phyloP scores from a whole-genome alignment of 257 asterid species.

The Paraleonurus japonicus region DNA sequence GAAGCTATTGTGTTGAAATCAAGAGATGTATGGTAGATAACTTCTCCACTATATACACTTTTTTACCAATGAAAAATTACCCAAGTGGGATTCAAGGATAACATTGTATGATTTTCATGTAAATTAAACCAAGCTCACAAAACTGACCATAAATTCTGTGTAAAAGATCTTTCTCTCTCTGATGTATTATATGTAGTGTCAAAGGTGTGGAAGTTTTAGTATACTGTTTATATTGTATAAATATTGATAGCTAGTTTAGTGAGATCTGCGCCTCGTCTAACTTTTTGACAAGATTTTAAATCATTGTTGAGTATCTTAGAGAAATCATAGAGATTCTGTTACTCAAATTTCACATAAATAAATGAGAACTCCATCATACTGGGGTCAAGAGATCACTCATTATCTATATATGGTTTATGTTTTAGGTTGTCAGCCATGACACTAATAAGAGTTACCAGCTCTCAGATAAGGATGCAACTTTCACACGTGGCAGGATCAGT shows the following conservation, averaged over 20 bases:
- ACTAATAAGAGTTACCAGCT: constrained; percentile 40
- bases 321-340: constrained; percentile 19
- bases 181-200: neutral
- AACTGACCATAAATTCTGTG: constrained; percentile 12
- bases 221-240: neutral
- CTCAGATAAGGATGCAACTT: constrained; percentile 40
- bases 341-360: neutral
- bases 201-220: neutral
- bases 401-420: constrained; percentile 25
- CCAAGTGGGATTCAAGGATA: constrained; percentile 1
- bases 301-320: constrained; percentile 11
- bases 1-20: constrained; percentile 5
- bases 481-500: constrained; percentile 36
- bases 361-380: constrained; percentile 22
- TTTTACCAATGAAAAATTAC: neutral
- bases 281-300: neutral
- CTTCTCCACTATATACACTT: neutral
- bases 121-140: neutral
- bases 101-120: neutral
- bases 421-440: constrained; percentile 41
- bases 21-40: neutral
- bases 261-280: neutral
- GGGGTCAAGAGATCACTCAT: constrained; percentile 12
- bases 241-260: neutral
- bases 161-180: constrained; percentile 11